phyloP scores from a whole-genome alignment of 1,284 basidiomycete species.

The Fomitiporia mediterranea region DNA sequence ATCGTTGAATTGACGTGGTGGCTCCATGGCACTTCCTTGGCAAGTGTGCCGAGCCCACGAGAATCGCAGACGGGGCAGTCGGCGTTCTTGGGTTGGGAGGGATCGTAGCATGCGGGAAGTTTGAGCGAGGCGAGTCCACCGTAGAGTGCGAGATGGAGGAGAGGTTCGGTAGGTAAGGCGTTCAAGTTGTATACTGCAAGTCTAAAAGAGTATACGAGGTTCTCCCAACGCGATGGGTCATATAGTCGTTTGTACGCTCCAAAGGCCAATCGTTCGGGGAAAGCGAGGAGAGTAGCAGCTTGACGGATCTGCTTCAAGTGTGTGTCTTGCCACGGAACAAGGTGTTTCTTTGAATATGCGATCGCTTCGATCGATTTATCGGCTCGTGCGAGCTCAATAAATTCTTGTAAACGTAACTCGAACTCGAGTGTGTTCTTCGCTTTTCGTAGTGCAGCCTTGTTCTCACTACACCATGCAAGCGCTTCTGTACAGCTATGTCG shows the following conservation, averaged over 20 bases:
- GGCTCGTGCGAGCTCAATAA: slow-evolving; percentile 82
- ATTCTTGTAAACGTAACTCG: slow-evolving; percentile 92
- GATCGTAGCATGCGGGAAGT: slow-evolving; percentile 70
- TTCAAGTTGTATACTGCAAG: slow-evolving; percentile 82
- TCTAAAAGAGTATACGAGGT: slow-evolving; percentile 74
- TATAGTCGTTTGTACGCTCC: slow-evolving; percentile 82
- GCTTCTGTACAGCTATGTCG: slow-evolving; percentile 82
- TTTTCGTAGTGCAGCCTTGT: slow-evolving; percentile 88
- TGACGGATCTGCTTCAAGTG: slow-evolving; percentile 75
- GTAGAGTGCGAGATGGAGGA: slow-evolving; percentile 82
- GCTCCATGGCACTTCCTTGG: slow-evolving; percentile 83
- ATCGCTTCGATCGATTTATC: slow-evolving; percentile 77
- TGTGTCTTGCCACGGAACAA: slow-evolving; percentile 78
- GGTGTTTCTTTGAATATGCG: slow-evolving; percentile 77
- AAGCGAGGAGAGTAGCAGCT: slow-evolving; percentile 75
- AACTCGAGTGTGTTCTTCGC: slow-evolving; percentile 95
- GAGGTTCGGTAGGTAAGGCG: slow-evolving; percentile 79
- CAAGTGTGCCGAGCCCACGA: slow-evolving; percentile 67
- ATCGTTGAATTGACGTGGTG: slow-evolving; percentile 96
- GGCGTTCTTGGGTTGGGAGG: slow-evolving; percentile 56
- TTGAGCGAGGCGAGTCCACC: slow-evolving; percentile 87
- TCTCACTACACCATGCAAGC: slow-evolving; percentile 94
- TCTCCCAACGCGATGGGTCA: slow-evolving; percentile 70
- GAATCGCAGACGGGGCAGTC: slow-evolving; percentile 92
- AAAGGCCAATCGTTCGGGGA: slow-evolving; percentile 59